A percentile compares a stretch with the other conserved stretches of the same genome.
Conservation (phyloP, 139 green algal species). For the Chlamydomonas sphaeroides region DNA sequence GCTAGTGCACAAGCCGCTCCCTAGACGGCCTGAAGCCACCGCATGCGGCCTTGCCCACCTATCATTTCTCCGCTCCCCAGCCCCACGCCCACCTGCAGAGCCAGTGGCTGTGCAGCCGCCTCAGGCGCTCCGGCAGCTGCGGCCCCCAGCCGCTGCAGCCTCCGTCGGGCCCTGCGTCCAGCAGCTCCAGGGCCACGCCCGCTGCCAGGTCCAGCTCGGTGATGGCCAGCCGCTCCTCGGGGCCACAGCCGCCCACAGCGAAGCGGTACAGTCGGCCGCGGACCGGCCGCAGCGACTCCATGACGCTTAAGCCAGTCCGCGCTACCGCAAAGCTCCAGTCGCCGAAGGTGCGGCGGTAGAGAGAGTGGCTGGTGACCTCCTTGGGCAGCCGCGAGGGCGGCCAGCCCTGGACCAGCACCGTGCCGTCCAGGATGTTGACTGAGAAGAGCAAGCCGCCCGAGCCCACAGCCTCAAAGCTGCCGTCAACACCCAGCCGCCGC, state of each 20-base stretch:
- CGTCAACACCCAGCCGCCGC: neutral
- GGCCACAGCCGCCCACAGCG: neutral
- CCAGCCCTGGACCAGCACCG: conserved; percentile 44
- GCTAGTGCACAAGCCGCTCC: too few relatives aligned
- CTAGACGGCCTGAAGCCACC: too few relatives aligned
- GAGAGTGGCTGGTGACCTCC: conserved; percentile 53
- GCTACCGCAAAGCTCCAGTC: conserved; percentile 60
- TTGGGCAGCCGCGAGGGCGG: conserved; percentile 48
- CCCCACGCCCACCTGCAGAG: conserved; percentile 19
- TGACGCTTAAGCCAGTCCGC: conserved; percentile 19
- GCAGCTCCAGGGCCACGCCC: conserved; percentile 51
- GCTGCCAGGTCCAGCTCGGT: conserved; percentile 41
- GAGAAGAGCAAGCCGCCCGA: conserved; percentile 44
- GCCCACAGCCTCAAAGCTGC: conserved; percentile 42
- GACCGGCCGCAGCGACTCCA: conserved; percentile 43
- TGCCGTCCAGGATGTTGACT: conserved; percentile 61
- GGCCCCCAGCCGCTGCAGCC: conserved; percentile 46
- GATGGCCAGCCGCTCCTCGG: conserved; percentile 11
- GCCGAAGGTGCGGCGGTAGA: conserved; percentile 67
- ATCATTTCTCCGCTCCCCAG: too few relatives aligned
- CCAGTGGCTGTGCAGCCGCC: conserved; percentile 64
- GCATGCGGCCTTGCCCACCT: too few relatives aligned
- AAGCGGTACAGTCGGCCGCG: conserved; percentile 13
- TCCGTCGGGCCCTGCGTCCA: conserved; percentile 40
- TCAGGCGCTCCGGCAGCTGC: conserved; percentile 53